phyloP scores from a whole-genome alignment of 2,329 filamentous ascomycete genomes.

The Paecilomyces niveus region DNA sequence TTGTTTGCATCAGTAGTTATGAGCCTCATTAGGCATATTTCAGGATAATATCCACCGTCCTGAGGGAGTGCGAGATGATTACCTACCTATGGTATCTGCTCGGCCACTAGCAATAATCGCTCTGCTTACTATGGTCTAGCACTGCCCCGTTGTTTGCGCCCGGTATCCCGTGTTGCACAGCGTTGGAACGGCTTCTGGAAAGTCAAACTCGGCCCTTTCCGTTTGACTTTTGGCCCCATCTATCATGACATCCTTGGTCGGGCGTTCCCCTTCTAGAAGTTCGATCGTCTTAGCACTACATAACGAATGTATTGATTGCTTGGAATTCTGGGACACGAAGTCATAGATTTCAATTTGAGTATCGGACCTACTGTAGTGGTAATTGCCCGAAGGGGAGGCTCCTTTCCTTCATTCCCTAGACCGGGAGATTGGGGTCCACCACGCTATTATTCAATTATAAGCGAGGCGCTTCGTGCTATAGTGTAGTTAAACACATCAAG shows the following conservation, averaged over 20 bases:
- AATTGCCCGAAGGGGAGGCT: background rate
- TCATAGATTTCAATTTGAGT: background rate
- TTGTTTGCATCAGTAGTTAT: background rate
- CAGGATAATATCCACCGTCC: background rate
- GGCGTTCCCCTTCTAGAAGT: background rate
- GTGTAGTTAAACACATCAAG: too few species aligned
- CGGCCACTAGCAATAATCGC: too few species aligned
- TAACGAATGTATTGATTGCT: background rate
- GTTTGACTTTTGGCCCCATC: background rate
- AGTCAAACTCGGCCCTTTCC: background rate
- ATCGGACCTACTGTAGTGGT: background rate
- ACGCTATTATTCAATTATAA: background rate
- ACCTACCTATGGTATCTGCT: too few species aligned
- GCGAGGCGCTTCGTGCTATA: background rate
- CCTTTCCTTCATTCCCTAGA: background rate
- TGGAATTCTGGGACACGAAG: background rate
- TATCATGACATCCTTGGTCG: background rate
- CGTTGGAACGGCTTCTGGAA: background rate
- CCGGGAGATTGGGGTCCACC: background rate
- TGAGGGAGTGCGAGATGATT: background rate
- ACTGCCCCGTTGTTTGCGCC: background rate
- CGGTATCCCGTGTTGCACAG: background rate
- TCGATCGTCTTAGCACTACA: background rate
- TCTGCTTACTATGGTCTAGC: background rate
- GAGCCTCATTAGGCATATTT: background rate